Evolutionary conservation across 2,329 filamentous ascomycete genomes (phyloP).

Genomic region (Pseudogymnoascus sp.): DNA sequence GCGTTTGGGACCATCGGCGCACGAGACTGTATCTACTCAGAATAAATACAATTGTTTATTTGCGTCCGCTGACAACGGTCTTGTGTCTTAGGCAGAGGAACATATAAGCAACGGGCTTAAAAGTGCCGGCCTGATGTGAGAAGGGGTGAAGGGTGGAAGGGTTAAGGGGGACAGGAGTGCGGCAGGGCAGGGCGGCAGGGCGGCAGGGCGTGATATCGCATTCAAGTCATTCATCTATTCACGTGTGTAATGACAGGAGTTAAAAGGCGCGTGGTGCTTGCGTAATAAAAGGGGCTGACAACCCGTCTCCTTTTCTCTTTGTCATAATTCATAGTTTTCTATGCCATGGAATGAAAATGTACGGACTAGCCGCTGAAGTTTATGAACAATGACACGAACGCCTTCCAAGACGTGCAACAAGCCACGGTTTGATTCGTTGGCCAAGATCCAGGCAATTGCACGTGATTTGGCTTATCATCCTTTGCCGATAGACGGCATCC

Average conservation of each 20-base stretch:
- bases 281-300: constrained; percentile 1
- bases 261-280: background rate
- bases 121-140: constrained; percentile 5
- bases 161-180: background rate
- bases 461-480: constrained; percentile 4
- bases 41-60: constrained; percentile 1
- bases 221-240: background rate
- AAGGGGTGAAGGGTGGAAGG: background rate
- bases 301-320: background rate
- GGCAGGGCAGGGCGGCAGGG: background rate
- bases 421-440: constrained; percentile 1
- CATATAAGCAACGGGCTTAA: background rate
- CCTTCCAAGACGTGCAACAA: constrained; percentile 2
- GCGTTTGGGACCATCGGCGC: background rate
- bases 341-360: constrained; percentile 1
- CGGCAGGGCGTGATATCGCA: background rate
- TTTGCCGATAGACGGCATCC: constrained; percentile 4
- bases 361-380: background rate
- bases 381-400: constrained; percentile 8
- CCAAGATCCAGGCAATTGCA: background rate
- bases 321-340: background rate
- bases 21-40: background rate
- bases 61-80: background rate
- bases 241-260: constrained; percentile 2
- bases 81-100: constrained; percentile 8